Evolutionary conservation across 2,329 filamentous ascomycete genomes (phyloP).

Genomic region (Calycina herbarum): DNA sequence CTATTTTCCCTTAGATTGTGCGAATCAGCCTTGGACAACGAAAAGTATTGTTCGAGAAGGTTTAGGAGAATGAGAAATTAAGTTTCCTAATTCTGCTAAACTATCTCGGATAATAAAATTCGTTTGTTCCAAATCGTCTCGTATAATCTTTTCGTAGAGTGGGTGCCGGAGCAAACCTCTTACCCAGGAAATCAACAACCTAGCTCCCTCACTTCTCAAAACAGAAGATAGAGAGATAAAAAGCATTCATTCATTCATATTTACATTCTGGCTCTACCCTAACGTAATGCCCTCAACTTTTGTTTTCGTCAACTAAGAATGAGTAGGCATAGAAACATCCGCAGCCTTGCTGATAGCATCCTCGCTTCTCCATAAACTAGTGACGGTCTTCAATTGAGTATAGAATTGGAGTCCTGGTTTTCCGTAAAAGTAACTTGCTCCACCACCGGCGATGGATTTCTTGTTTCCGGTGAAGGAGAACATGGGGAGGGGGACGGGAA

Average conservation of each 20-base stretch:
- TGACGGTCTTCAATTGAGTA: constrained; percentile 97
- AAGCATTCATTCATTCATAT: neutral
- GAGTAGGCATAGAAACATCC: constrained; percentile 82
- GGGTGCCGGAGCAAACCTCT: neutral
- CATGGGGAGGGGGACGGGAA: constrained; percentile 65
- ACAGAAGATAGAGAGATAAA: neutral
- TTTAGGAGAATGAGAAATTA: too few species aligned
- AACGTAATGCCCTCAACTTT: neutral
- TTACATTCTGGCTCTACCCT: neutral
- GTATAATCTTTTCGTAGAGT: neutral
- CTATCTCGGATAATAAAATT: too few species aligned
- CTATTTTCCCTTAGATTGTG: too few species aligned
- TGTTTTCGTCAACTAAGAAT: constrained; percentile 34
- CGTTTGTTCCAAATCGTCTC: too few species aligned
- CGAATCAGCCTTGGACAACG: too few species aligned
- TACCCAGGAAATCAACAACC: too few species aligned
- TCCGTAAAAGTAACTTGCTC: constrained; percentile 93
- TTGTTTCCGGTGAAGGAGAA: constrained; percentile 78
- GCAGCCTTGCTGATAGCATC: constrained; percentile 86
- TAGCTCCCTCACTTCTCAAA: neutral
- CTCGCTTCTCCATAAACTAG: constrained; percentile 81
- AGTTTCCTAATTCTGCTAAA: too few species aligned
- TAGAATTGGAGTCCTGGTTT: constrained; percentile 91
- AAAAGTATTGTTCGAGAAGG: too few species aligned
- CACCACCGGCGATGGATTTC: constrained; percentile 88